Percentiles rank a stretch among this genome's conserved stretches.
Evolutionary conservation across 164 flowering plant genomes (phyloP).

Genomic region (Annona squamosa): DNA sequence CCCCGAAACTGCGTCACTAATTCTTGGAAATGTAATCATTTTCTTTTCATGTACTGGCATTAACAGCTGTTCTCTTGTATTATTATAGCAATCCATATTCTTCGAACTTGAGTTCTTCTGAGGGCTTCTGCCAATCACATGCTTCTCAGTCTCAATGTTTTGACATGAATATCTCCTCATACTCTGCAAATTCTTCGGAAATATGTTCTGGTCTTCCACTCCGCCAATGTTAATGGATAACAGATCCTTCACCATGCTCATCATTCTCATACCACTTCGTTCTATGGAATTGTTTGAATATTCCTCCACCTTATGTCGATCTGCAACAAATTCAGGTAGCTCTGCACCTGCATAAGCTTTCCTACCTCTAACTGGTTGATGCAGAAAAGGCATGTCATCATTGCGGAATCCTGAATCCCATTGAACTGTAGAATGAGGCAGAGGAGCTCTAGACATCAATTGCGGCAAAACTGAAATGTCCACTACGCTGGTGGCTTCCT

Average conservation of each 20-base stretch:
- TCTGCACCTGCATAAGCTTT: conserved; percentile 13
- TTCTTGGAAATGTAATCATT: conserved; percentile 8
- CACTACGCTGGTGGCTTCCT: conserved; percentile 7
- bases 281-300: conserved; percentile 6
- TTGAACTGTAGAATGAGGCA: conserved; percentile 10
- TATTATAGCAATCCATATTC: conserved; percentile 8
- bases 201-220: conserved; percentile 11
- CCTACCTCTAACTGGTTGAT: conserved; percentile 13
- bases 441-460: conserved; percentile 9
- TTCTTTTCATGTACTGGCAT: conserved; percentile 9
- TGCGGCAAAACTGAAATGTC: conserved; percentile 9
- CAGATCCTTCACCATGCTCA: conserved; percentile 10
- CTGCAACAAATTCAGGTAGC: conserved; percentile 8
- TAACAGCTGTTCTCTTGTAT: conserved; percentile 10
- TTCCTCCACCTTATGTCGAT: conserved; percentile 11
- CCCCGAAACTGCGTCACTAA: conserved; percentile 13
- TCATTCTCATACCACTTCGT: conserved; percentile 11
- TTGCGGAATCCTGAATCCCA: conserved; percentile 10
- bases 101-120: conserved; percentile 14
- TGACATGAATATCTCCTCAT: conserved; percentile 6
- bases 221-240: conserved; percentile 8
- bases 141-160: not conserved
- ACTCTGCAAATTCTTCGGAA: conserved; percentile 1
- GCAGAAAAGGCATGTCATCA: conserved; percentile 10
- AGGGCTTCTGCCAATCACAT: conserved; percentile 2